Base-by-base conservation (phyloP, 2,329 filamentous ascomycete genomes). In the Aureobasidium sp. region DNA sequence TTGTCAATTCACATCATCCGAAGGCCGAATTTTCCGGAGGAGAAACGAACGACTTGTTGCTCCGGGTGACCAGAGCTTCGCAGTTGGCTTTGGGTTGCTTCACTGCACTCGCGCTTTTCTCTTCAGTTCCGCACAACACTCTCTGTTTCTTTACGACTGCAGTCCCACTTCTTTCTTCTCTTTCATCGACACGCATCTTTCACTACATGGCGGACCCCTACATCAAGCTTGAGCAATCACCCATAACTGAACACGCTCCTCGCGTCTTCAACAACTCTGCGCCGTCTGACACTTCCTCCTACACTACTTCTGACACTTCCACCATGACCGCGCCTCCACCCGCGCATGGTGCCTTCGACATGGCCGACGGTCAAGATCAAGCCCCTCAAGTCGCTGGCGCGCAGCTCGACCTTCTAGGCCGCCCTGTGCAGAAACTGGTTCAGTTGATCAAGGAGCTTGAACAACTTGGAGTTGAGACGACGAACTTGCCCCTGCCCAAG, bases 381-480 rank as follows among this genome's bases (percentile, higher is more conserved):
- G 34, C 27, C 14, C 16, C 5, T 16, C 29, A 30, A 29, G 13
- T 7, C 9, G 13, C 32, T 14, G 21, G 5, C n/a, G 25, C 27
- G 27, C 39, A 58, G 42, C 67, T 82, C 74, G 65, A 78, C 68
- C 47, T 81, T 7, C 83, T 91, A 5, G 85, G 85, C 0, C 77
- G 80, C n/a, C 80, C 84, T 49, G 75, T 88, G 1, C 88, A 87
- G 57, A 79, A 82, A 0, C 83, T 86, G 53, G 86, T 90, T 2
- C 79, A 88, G 50, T 83, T 83, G 0, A 81, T 91, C 0, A 83
- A 83, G 3, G 82, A 87, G 51, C 81, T 96, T 0, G 84, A 90
- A 55, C 81, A 85, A 6, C 80, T 93, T 0, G 89, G 88, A 0
- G 85, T 96, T 0, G 85, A 88, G 54, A 83, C 88, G 21, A 82